Percentiles rank a stretch among this genome's conserved stretches.
phyloP scores from a whole-genome alignment of 1,284 basidiomycete species.

The Takashimella tepidaria region DNA sequence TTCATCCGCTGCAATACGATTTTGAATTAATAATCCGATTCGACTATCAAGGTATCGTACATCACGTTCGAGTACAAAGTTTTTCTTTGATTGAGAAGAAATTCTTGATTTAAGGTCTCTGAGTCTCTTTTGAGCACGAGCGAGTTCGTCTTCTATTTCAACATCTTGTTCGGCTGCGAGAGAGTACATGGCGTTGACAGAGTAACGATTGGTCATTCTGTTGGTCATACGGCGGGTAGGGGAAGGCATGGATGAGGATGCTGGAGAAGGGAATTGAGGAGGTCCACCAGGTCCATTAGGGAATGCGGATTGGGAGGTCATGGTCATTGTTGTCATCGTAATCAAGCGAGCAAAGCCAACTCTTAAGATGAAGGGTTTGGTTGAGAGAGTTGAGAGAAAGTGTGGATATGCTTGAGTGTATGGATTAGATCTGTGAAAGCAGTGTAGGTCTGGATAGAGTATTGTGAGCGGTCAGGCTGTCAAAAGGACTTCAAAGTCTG shows the following conservation, averaged over 20 bases:
- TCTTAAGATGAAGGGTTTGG: neutral
- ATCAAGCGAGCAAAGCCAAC: neutral
- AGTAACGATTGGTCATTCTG: constrained; percentile 93
- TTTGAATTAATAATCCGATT: constrained; percentile 96
- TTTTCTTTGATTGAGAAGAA: constrained; percentile 97
- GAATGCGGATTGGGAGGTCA: constrained; percentile 4
- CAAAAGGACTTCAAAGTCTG: too few relatives aligned
- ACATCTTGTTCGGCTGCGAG: constrained; percentile 99
- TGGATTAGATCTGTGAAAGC: neutral
- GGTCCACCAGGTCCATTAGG: neutral
- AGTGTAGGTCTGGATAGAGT: too few relatives aligned
- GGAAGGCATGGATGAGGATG: constrained; percentile 3
- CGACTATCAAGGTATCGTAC: constrained; percentile 96
- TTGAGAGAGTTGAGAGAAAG: neutral
- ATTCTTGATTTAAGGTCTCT: constrained; percentile 96
- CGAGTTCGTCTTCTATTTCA: constrained; percentile 96
- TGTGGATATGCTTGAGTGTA: neutral
- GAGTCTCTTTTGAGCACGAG: constrained; percentile 92
- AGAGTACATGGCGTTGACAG: constrained; percentile 90
- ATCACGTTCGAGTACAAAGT: constrained; percentile 96
- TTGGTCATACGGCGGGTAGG: constrained; percentile 50
- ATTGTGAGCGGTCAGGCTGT: too few relatives aligned
- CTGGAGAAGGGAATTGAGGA: neutral
- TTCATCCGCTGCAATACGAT: constrained; percentile 95
- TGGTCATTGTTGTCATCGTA: constrained; percentile 15